Base-by-base conservation (phyloP, 257 asterid genomes). In the Osmanthus fragrans region DNA sequence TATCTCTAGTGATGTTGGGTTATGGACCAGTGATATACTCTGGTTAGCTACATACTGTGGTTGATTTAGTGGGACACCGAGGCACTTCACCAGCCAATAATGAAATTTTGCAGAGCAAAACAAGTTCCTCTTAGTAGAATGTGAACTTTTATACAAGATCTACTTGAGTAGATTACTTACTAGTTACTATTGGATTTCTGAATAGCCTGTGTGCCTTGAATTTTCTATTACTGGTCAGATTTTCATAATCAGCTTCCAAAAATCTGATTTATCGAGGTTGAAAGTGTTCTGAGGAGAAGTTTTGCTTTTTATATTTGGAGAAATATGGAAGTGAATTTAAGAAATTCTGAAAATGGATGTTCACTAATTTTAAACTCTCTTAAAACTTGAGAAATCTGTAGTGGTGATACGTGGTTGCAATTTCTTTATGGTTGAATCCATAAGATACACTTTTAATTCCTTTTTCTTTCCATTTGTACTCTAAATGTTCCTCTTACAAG, bases 361-460 rank as follows among this genome's bases (percentile, higher is more conserved):
- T 27, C 12, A 63, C 68, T 60, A 58, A 76, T 76, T 45, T 76
- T 76, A 36, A 64, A 71, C 54, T 76, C 51, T 47, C 64, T 18
- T 30, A 70, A 72, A 58, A 49, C 72, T 42, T 12, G 29, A 70
- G 68, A 60, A 81, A 21, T 27, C 70, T 56, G 36, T 68, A 70
- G 51, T 68, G 11, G 30, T 81, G 73, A n/a, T 54, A 49, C 34
- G 18, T 42, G 71, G 45, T 63, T 56, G 30, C 71, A 34, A 18
- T 66, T 76, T 70, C 39, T 66, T 29, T 37, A 60, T 71, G 19
- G 58, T 33, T 27, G 71, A 65, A 71, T 40, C 65, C 77, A 32
- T 71, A 65, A 37, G 36, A 37, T 15, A 70, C 2, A 3, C 15
- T 33, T 58, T 13, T 74, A 37, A 37, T 23, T 63, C 39, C 49